Evolutionary conservation across 208 protist species (phyloP).

Genomic region (Lotmaria passim): DNA sequence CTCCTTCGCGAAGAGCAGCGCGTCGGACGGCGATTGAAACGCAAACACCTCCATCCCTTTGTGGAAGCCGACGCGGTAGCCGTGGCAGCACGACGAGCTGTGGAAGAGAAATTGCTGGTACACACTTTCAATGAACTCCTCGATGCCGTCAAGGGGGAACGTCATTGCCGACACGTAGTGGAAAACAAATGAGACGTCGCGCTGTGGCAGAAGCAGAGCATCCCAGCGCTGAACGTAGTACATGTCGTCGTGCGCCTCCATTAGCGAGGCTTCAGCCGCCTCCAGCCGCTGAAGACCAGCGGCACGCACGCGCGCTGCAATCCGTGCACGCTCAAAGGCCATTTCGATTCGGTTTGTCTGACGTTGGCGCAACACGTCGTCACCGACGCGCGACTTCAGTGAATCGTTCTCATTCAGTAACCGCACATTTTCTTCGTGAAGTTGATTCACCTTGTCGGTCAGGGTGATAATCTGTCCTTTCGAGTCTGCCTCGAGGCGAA

Average conservation of each 20-base stretch:
- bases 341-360: constrained; percentile 78
- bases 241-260: constrained; percentile 87
- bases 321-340: constrained; percentile 58
- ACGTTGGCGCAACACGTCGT: constrained; percentile 77
- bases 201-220: constrained; percentile 59
- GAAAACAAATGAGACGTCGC: constrained; percentile 84
- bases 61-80: constrained; percentile 61
- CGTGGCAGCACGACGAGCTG: constrained; percentile 40
- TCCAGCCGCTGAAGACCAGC: constrained; percentile 76
- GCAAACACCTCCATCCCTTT: constrained; percentile 69
- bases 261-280: constrained; percentile 63
- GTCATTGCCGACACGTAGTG: constrained; percentile 63
- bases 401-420: constrained; percentile 65
- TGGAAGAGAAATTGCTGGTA: constrained; percentile 67
- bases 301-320: constrained; percentile 55
- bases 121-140: constrained; percentile 76
- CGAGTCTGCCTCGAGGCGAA: constrained; percentile 58
- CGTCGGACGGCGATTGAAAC: constrained; percentile 69
- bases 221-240: constrained; percentile 83
- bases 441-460: constrained; percentile 43
- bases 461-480: constrained; percentile 59
- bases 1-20: constrained; percentile 71
- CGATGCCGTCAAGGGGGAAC: constrained; percentile 40
- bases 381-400: constrained; percentile 71
- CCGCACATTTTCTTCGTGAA: constrained; percentile 37